Conservation (phyloP, 148 eudicot species). For the Amaranthus palmeri region DNA sequence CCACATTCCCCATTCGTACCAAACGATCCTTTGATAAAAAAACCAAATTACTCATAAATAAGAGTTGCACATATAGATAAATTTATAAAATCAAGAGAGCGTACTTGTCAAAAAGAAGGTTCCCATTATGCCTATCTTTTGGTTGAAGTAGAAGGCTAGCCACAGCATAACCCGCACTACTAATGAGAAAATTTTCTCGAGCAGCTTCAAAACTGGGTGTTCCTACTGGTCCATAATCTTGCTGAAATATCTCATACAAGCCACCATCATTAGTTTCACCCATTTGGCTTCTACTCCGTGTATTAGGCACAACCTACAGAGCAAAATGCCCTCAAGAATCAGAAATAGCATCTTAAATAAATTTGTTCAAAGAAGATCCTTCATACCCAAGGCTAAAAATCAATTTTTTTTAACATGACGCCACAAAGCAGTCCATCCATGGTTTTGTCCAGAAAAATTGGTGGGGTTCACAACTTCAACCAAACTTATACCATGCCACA, state of each 20-base stretch:
- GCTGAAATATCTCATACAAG: slow-evolving; percentile 95
- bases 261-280: slow-evolving; percentile 99
- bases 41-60: not conserved
- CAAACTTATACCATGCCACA: too few relatives aligned
- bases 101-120: slow-evolving; percentile 90
- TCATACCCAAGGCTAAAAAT: not conserved
- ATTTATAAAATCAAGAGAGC: slow-evolving; percentile 20
- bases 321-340: not conserved
- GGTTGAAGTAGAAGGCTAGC: slow-evolving; percentile 98
- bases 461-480: too few relatives aligned
- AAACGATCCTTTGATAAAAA: too few relatives aligned
- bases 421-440: not conserved
- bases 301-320: slow-evolving; percentile 86
- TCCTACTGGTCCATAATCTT: slow-evolving; percentile 95
- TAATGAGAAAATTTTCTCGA: slow-evolving; percentile 87
- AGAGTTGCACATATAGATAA: too few relatives aligned
- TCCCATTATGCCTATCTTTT: slow-evolving; percentile 97
- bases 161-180: slow-evolving; percentile 99
- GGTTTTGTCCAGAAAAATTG: too few relatives aligned
- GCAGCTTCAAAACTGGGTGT: slow-evolving; percentile 88
- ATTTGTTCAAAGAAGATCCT: slow-evolving; percentile 1
- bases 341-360: not conserved
- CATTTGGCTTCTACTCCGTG: slow-evolving; percentile 99
- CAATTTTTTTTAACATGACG: not conserved
- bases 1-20: too few relatives aligned